These are phyloP conservation scores for Lomentospora prolificans DNA, from an alignment of 2,329 filamentous ascomycete genomes.

Conservation along the genomic window DNA sequence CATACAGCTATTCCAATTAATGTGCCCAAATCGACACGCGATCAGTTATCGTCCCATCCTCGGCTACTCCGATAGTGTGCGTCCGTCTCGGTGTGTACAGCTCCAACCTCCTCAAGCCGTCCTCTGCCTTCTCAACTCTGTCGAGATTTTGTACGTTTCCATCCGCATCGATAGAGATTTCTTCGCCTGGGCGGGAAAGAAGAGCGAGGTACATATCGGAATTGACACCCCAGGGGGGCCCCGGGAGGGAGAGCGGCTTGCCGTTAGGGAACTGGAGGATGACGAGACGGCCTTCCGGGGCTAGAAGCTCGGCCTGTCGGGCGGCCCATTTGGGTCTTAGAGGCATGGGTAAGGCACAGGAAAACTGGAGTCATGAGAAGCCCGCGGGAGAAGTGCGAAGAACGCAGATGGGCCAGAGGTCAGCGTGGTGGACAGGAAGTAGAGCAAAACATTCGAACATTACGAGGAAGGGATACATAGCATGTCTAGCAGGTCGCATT, in stretches of 20 bases:
- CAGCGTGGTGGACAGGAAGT: background rate
- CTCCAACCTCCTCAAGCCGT: slow-evolving; percentile 8
- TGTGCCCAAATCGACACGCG: slow-evolving; percentile 45
- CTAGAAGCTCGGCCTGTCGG: slow-evolving; percentile 40
- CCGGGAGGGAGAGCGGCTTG: slow-evolving; percentile 54
- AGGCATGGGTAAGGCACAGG: slow-evolving; percentile 49
- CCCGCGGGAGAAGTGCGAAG: too few relatives aligned
- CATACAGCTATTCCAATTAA: too few relatives aligned
- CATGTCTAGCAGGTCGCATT: background rate
- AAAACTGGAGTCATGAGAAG: too few relatives aligned
- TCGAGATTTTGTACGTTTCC: slow-evolving; percentile 16
- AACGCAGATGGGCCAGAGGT: background rate
- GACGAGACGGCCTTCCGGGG: slow-evolving; percentile 39
- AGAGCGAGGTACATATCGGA: slow-evolving; percentile 63
- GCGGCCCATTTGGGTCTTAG: slow-evolving; percentile 43
- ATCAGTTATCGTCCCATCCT: slow-evolving; percentile 37
- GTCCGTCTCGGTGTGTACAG: slow-evolving; percentile 37
- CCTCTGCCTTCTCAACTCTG: background rate
- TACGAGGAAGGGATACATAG: background rate
- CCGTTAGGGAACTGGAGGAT: slow-evolving; percentile 71
- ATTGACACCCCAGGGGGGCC: slow-evolving; percentile 64
- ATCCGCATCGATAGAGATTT: slow-evolving; percentile 46
- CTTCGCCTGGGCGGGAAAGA: slow-evolving; percentile 58
- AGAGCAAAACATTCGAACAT: background rate
- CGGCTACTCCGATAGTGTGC: slow-evolving; percentile 33